A percentile compares a stretch with the other conserved stretches of the same genome.
Conservation (phyloP, 208 protist genomes). For the Naegleria fowleri region DNA sequence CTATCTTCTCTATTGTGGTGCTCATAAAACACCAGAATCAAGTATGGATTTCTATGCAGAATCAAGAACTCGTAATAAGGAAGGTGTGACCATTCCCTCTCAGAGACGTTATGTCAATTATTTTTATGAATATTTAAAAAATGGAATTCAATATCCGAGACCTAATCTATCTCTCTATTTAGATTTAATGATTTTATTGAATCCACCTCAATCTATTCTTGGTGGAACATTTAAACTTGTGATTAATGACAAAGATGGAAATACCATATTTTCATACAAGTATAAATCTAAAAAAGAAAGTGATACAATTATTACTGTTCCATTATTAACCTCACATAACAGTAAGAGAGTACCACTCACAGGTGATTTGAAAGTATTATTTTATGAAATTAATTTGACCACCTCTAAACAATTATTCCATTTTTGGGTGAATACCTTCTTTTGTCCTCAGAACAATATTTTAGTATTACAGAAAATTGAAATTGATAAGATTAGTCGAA, state of each 20-base stretch:
- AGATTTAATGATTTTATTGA: background rate
- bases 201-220: background rate
- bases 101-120: slow-evolving; percentile 65
- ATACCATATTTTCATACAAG: background rate
- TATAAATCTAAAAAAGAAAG: slow-evolving; percentile 1
- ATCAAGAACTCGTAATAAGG: slow-evolving; percentile 64
- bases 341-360: background rate
- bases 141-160: background rate
- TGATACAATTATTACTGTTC: background rate
- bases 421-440: background rate
- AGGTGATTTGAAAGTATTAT: background rate
- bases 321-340: background rate
- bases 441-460: background rate
- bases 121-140: slow-evolving; percentile 40
- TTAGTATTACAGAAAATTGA: background rate
- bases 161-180: background rate
- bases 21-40: slow-evolving; percentile 42
- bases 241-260: background rate
- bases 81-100: slow-evolving; percentile 76
- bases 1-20: slow-evolving; percentile 59
- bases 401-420: background rate
- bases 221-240: background rate
- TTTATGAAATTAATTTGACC: background rate
- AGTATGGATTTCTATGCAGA: slow-evolving; percentile 66
- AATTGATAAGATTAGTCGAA: background rate